phyloP scores from a whole-genome alignment of 1,139 yeast species.

The Pneumocystis carinii region DNA sequence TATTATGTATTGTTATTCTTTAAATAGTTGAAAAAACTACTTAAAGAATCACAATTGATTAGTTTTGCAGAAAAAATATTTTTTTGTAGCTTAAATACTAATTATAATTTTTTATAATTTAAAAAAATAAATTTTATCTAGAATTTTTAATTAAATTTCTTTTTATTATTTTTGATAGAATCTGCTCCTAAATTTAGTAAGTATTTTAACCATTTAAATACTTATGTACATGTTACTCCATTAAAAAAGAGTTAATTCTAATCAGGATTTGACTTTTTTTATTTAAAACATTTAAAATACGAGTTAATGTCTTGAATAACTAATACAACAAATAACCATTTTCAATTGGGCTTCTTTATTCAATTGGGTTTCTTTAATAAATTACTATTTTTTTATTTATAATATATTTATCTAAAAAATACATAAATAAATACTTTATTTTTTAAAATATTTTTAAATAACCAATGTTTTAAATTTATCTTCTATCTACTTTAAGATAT shows the following conservation, averaged over 20 bases:
- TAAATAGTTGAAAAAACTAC: conserved; percentile 20
- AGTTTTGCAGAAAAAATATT: background rate
- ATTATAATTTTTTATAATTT: background rate
- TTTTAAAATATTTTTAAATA: no score
- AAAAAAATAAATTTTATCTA: no score
- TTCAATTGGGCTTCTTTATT: background rate
- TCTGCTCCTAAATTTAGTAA: no score
- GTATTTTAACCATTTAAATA: no score
- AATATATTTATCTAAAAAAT: no score
- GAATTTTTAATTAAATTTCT: no score
- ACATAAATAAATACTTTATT: no score
- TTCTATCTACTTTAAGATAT: no score
- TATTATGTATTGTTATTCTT: conserved; percentile 38
- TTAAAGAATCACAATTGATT: background rate
- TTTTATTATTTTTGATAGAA: no score
- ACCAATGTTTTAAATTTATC: background rate
- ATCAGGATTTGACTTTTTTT: background rate
- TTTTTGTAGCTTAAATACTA: background rate
- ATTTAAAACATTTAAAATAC: background rate
- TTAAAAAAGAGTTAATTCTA: background rate
- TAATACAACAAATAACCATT: background rate
- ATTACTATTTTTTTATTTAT: no score
- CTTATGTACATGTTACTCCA: background rate
- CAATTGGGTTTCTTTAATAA: background rate
- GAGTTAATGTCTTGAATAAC: background rate